Conservation (phyloP, 192 early-diverging fungal species). For the Coemansia sp. region DNA sequence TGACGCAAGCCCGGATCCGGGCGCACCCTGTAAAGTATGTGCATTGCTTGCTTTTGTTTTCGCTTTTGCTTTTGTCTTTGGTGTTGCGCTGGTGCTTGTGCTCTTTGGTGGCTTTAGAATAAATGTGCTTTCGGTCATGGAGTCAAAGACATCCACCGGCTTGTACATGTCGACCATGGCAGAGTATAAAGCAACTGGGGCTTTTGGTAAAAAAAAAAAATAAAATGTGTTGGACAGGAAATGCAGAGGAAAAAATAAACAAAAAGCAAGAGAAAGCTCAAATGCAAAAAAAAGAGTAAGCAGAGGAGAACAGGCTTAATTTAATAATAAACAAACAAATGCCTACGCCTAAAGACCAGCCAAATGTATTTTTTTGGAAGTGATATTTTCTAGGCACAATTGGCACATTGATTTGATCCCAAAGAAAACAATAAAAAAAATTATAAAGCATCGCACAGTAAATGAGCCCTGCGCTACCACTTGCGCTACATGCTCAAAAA, state of each 20-base stretch:
- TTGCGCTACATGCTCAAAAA: slow-evolving; percentile 18
- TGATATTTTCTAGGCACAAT: too few species aligned
- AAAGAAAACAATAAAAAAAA: neutral
- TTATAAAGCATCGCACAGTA: neutral
- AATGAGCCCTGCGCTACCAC: neutral
- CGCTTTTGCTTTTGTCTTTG: neutral
- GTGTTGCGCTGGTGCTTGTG: neutral
- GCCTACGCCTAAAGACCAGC: too few species aligned
- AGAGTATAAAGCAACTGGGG: neutral
- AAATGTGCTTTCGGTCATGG: slow-evolving; percentile 52
- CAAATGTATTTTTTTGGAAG: too few species aligned
- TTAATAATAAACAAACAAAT: too few species aligned
- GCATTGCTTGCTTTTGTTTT: slow-evolving; percentile 4
- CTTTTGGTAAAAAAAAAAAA: neutral
- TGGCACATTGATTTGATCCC: neutral
- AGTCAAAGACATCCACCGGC: slow-evolving; percentile 45
- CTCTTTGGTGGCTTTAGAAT: slow-evolving; percentile 29
- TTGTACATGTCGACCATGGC: slow-evolving; percentile 36
- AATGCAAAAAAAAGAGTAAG: neutral
- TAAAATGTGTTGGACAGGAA: neutral
- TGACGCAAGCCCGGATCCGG: too few species aligned
- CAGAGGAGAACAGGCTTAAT: neutral
- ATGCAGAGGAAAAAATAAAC: neutral
- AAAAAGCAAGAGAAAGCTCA: neutral
- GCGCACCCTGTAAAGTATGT: too few species aligned